Percentiles rank a stretch among this genome's conserved stretches.
Evolutionary conservation across 371 early-diverging fungal species (phyloP).

Genomic region (Basidiobolus heterosporus): DNA sequence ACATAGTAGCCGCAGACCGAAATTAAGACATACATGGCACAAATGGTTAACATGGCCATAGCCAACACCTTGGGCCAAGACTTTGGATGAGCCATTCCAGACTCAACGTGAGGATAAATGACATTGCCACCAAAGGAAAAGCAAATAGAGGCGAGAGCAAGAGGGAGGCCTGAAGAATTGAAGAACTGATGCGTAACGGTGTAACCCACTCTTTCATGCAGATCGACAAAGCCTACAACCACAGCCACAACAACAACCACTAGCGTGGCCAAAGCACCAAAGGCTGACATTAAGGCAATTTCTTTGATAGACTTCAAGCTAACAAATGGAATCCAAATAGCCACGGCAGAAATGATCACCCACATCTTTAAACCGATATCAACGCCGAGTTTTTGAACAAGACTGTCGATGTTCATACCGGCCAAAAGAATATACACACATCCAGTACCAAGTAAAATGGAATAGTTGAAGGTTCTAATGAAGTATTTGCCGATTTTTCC

Average conservation of each 20-base stretch:
- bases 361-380: constrained; percentile 26
- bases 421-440: constrained; percentile 66
- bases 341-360: constrained; percentile 40
- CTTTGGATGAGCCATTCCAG: constrained; percentile 63
- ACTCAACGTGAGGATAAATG: constrained; percentile 39
- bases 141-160: constrained; percentile 36
- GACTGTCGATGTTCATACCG: constrained; percentile 20
- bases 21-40: constrained; percentile 54
- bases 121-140: constrained; percentile 70
- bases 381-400: constrained; percentile 28
- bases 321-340: constrained; percentile 56
- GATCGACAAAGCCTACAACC: not conserved
- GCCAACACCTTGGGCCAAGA: constrained; percentile 52
- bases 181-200: constrained; percentile 19
- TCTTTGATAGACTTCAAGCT: constrained; percentile 54
- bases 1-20: constrained; percentile 64
- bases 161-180: constrained; percentile 22
- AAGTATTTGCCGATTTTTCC: constrained; percentile 36
- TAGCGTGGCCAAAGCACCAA: constrained; percentile 32
- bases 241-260: constrained; percentile 24
- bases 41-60: constrained; percentile 48
- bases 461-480: constrained; percentile 43
- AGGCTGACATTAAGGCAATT: constrained; percentile 37
- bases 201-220: constrained; percentile 5
- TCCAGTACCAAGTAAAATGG: constrained; percentile 50